Conservation (phyloP, 2,329 filamentous ascomycete genomes). For the Neospermospora avenae region DNA sequence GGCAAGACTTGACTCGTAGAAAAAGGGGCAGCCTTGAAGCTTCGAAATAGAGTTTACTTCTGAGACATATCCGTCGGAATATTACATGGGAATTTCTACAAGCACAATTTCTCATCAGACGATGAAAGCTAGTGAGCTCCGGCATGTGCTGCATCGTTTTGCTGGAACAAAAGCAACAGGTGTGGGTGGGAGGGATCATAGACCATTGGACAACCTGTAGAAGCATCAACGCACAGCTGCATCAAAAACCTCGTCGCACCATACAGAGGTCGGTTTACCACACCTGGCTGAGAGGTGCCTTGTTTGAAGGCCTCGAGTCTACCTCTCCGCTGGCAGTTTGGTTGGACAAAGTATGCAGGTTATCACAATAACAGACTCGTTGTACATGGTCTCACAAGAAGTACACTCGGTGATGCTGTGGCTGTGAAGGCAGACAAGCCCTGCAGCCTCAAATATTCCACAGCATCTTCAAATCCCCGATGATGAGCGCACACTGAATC, state of each 20-base stretch:
- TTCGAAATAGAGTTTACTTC: neutral
- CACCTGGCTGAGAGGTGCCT: slow-evolving; percentile 2
- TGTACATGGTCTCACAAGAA: neutral
- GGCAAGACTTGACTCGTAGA: slow-evolving; percentile 2
- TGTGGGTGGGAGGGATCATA: slow-evolving; percentile 9
- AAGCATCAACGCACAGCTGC: slow-evolving; percentile 9
- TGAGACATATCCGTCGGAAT: neutral
- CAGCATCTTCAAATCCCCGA: neutral
- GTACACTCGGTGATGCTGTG: neutral
- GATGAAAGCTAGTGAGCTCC: neutral
- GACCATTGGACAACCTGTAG: slow-evolving; percentile 15
- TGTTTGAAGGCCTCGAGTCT: neutral
- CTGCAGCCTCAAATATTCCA: neutral
- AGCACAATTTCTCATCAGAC: no score
- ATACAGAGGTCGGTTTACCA: neutral
- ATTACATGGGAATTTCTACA: neutral
- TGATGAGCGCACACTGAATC: neutral
- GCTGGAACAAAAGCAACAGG: slow-evolving; percentile 1
- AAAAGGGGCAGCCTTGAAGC: neutral
- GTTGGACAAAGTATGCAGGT: neutral
- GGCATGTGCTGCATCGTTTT: neutral
- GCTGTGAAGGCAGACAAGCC: neutral
- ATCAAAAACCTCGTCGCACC: slow-evolving; percentile 8
- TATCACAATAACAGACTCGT: neutral
- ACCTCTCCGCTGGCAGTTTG: neutral